These are phyloP conservation scores for Russula olivacea DNA, from an alignment of 768 basidiomycete species.

Conservation along the genomic window DNA sequence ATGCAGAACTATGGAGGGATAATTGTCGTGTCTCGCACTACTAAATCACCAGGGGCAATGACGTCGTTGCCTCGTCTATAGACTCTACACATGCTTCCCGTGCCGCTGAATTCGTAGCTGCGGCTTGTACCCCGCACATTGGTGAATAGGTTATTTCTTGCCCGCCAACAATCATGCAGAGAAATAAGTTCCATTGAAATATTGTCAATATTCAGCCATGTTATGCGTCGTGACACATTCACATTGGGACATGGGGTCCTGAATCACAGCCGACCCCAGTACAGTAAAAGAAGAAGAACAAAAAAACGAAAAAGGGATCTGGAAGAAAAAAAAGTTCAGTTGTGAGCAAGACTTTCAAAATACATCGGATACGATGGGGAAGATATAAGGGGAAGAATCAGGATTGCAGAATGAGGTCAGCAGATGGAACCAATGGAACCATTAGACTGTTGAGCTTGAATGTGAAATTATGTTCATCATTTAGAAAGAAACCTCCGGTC, in stretches of 20 bases:
- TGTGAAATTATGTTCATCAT: conserved; percentile 39
- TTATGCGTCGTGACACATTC: too few relatives aligned
- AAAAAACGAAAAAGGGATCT: neutral
- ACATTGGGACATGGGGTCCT: too few relatives aligned
- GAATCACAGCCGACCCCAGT: too few relatives aligned
- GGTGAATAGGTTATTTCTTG: too few relatives aligned
- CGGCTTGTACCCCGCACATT: too few relatives aligned
- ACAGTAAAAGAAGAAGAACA: too few relatives aligned
- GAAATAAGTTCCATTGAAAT: neutral
- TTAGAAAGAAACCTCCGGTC: neutral
- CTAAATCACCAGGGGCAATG: neutral
- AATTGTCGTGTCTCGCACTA: neutral
- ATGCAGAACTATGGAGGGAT: too few relatives aligned
- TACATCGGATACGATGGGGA: neutral
- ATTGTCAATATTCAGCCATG: too few relatives aligned
- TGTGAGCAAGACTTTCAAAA: neutral
- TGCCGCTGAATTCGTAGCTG: neutral
- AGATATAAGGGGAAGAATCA: conserved; percentile 29
- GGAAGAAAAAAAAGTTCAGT: neutral
- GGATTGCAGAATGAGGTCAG: conserved; percentile 43
- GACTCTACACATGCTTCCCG: neutral
- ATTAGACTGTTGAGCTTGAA: conserved; percentile 48
- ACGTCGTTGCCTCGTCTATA: neutral
- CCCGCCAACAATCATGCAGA: neutral
- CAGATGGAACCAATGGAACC: conserved; percentile 36